A percentile compares a stretch with the other conserved stretches of the same genome.
phyloP scores from a whole-genome alignment of 306 rosid genomes.

The Malus sieversii region DNA sequence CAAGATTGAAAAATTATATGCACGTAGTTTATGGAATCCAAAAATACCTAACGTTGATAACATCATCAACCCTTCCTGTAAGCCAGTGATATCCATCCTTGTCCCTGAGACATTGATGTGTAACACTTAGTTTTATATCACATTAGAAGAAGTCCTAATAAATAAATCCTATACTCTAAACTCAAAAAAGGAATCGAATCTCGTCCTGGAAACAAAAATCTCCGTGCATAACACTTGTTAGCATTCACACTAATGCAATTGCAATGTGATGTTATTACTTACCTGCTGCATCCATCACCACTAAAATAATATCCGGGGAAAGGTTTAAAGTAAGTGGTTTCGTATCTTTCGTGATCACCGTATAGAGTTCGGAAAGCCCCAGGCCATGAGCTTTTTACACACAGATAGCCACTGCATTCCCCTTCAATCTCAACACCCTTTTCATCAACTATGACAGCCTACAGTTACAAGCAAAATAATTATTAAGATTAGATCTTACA shows the following conservation, averaged over 20 bases:
- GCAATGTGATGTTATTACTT: conserved; percentile 18
- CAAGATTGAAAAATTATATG: background rate
- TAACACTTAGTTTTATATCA: background rate
- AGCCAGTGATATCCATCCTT: conserved; percentile 98
- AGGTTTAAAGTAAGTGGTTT: conserved; percentile 93
- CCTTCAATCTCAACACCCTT: conserved; percentile 91
- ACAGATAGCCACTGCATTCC: conserved; percentile 88
- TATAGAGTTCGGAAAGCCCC: conserved; percentile 97
- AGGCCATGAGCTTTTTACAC: conserved; percentile 88
- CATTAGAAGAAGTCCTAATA: background rate
- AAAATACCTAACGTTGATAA: conserved; percentile 88
- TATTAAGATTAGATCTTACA: conserved; percentile 11
- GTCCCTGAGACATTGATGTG: conserved; percentile 58
- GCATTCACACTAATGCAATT: background rate
- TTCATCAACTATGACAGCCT: conserved; percentile 93
- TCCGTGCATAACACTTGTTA: background rate
- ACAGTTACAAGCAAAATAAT: conserved; percentile 19
- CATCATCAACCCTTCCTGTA: conserved; percentile 98
- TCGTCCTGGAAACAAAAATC: background rate
- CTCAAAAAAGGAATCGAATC: background rate
- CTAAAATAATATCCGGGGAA: conserved; percentile 91
- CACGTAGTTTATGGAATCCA: background rate
- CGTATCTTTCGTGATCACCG: conserved; percentile 96
- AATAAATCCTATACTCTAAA: background rate
- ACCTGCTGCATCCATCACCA: conserved; percentile 98